Evolutionary conservation across 2,329 filamentous ascomycete genomes (phyloP).

Genomic region (Shiraia bambusicola): DNA sequence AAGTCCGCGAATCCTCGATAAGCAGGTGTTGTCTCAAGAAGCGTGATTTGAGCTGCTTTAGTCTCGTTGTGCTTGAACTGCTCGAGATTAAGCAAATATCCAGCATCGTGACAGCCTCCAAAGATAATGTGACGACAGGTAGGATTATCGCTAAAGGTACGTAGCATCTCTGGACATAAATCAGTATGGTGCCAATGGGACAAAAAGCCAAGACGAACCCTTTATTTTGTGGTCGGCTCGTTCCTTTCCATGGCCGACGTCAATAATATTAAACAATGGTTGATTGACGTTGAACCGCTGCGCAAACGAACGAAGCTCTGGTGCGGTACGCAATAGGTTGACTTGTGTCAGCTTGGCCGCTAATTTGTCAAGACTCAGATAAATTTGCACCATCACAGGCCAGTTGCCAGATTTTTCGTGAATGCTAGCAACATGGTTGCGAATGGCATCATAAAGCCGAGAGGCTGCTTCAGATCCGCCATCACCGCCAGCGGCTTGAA

Average conservation of each 20-base stretch:
- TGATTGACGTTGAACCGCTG: constrained; percentile 49
- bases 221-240: constrained; percentile 51
- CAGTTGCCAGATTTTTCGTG: constrained; percentile 47
- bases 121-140: constrained; percentile 53
- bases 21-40: constrained; percentile 49
- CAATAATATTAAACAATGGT: constrained; percentile 51
- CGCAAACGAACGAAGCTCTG: constrained; percentile 47
- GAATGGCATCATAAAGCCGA: constrained; percentile 46
- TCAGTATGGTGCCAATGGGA: constrained; percentile 7
- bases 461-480: constrained; percentile 52
- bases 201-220: constrained; percentile 23
- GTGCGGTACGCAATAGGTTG: constrained; percentile 43
- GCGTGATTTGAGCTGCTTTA: constrained; percentile 45
- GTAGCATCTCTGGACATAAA: constrained; percentile 44
- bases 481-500: constrained; percentile 42
- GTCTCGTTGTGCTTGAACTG: constrained; percentile 46
- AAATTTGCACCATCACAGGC: constrained; percentile 51
- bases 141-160: constrained; percentile 49
- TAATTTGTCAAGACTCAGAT: constrained; percentile 51
- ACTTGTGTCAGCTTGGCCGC: constrained; percentile 46
- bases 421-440: constrained; percentile 43
- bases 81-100: constrained; percentile 50
- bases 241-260: constrained; percentile 52
- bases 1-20: constrained; percentile 46
- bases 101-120: constrained; percentile 51